A percentile compares a stretch with the other conserved stretches of the same genome.
Evolutionary conservation across 306 rosid genomes (phyloP).

Genomic region (Rubus idaeus): DNA sequence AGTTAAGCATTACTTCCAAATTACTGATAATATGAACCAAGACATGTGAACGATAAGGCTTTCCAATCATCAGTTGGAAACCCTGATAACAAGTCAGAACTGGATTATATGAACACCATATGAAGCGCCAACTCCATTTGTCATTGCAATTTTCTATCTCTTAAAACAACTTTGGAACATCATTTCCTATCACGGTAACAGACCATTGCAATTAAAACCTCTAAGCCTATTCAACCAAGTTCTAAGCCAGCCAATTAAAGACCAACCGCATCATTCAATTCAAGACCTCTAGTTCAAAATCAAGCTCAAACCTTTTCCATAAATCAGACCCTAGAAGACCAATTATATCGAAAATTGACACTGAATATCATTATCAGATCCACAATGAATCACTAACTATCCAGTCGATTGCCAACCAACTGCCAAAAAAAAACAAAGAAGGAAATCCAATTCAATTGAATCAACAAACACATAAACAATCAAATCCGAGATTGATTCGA

Average conservation of each 20-base stretch:
- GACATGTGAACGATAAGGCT: not conserved
- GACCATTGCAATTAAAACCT: not conserved
- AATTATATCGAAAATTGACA: not conserved
- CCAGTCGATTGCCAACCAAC: not conserved
- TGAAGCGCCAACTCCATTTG: not conserved
- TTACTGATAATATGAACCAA: not conserved
- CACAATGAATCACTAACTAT: not conserved
- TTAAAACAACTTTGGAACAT: not conserved
- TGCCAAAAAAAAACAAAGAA: not conserved
- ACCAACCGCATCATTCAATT: not conserved
- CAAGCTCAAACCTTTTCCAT: slow-evolving; percentile 4
- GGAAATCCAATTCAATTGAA: not conserved
- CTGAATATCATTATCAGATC: slow-evolving; percentile 2
- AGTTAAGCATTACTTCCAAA: not conserved
- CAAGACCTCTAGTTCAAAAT: not conserved
- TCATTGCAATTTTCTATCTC: not conserved
- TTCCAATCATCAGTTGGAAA: not conserved
- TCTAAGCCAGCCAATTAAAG: slow-evolving; percentile 4
- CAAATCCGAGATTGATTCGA: not conserved
- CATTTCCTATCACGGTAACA: not conserved
- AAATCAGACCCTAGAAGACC: not conserved
- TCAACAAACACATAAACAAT: not conserved
- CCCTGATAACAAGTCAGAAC: not conserved
- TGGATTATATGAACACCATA: not conserved
- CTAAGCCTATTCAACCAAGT: not conserved